Conservation (phyloP, 169 alveolate species). For the Eimeria acervulina region DNA sequence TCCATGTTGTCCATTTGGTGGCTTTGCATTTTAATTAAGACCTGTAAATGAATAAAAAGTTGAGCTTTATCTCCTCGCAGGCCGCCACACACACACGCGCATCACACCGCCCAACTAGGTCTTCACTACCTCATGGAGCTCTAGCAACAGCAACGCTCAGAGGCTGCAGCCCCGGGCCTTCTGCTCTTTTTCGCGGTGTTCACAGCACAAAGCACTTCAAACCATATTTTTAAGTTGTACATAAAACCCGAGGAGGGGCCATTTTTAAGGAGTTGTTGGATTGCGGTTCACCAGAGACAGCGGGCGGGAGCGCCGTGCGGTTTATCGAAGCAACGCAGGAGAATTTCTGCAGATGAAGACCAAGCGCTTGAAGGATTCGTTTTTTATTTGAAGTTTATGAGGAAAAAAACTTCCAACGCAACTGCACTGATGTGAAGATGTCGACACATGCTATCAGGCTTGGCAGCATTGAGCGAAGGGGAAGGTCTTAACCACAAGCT, state of each 20-base stretch:
- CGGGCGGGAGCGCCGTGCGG: not conserved
- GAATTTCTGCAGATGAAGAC: not conserved
- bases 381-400: not conserved
- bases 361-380: not conserved
- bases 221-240: not conserved
- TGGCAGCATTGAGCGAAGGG: not conserved
- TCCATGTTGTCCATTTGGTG: not conserved
- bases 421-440: not conserved
- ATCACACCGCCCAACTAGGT: not conserved
- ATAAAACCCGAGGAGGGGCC: not conserved
- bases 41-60: not conserved
- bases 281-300: not conserved
- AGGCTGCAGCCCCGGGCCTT: conserved; percentile 15
- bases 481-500: not conserved
- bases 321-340: not conserved
- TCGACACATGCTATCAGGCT: not conserved
- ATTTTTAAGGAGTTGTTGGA: not conserved
- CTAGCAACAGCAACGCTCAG: not conserved
- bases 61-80: not conserved
- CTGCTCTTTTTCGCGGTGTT: not conserved
- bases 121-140: not conserved
- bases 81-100: not conserved
- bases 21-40: not conserved
- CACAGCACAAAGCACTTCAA: not conserved
- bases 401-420: not conserved